These are phyloP conservation scores for Sarocladium oryzae DNA, from an alignment of 2,329 filamentous ascomycete genomes.

Conservation along the genomic window DNA sequence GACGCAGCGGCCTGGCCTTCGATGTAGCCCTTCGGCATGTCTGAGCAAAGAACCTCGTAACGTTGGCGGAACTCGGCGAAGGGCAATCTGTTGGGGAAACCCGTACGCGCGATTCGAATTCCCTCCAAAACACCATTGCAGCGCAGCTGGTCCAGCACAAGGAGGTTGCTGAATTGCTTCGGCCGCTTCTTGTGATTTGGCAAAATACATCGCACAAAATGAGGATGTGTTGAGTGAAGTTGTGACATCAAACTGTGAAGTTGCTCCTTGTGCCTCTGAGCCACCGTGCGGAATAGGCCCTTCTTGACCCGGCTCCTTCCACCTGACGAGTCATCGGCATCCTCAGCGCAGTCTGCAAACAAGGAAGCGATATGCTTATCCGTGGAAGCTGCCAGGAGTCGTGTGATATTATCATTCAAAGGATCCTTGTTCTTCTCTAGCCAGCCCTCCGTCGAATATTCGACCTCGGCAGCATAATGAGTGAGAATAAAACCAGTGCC, in stretches of 20 bases:
- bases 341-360: constrained; percentile 81
- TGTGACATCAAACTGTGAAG: constrained; percentile 94
- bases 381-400: constrained; percentile 73
- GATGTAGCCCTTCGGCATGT: constrained; percentile 83
- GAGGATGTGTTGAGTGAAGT: constrained; percentile 91
- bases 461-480: constrained; percentile 95
- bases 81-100: constrained; percentile 87
- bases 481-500: constrained; percentile 92
- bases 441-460: constrained; percentile 93
- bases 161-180: constrained; percentile 81
- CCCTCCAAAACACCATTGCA: constrained; percentile 99
- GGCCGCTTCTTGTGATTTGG: constrained; percentile 97
- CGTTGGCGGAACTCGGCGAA: constrained; percentile 93
- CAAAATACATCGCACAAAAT: constrained; percentile 95
- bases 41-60: constrained; percentile 87
- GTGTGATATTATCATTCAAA: constrained; percentile 92
- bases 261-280: constrained; percentile 95
- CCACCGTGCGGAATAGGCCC: constrained; percentile 92
- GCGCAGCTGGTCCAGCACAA: constrained; percentile 95
- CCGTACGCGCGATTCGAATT: constrained; percentile 92
- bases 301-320: constrained; percentile 84
- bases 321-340: constrained; percentile 64
- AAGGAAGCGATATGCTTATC: constrained; percentile 78
- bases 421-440: constrained; percentile 99
- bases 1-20: constrained; percentile 82